Evolutionary conservation across 345 rosid genomes (phyloP), one percentile per base, ranked within the genome.

Genomic region (Salix koriyanagi): DNA sequence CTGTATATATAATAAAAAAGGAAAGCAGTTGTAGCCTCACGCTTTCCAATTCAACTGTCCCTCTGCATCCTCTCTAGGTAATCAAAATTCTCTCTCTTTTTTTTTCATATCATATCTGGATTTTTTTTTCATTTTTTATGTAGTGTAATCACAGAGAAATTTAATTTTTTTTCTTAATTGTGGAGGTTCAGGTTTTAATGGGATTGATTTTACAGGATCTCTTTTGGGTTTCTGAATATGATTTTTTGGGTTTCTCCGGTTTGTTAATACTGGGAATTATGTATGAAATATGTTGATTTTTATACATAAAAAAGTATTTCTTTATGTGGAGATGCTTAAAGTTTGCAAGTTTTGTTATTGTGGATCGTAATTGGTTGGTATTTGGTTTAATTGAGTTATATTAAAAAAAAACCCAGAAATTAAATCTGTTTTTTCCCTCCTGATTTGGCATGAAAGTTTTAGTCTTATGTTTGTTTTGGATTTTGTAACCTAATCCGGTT

Each of bases 51-150:
- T 34, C 10, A 36, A 10, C 41, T 23, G 69, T 65, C 42, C 9
- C 75, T 60, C 71, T 69, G 77, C 84, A 42, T 18, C 80, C 82
- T 30, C 50, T 72, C 64, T 75, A 76, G 87, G 89, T 81, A 64
- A 25, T 19, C 19, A 5, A 10, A 23, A 9, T 10, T n/a, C 37
- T 26, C 28, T 26, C 26, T 26, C 26, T 26, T 2, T 68, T 26
- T 70, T 36, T 2, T 8, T 69, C 26, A 7, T 39, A 42, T 75
- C 25, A 19, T 0, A 2, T 25, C 62, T 10, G 30, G 1, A 23
- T 69, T 58, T 34, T n/a, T n/a, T 56, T 32, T 32, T 39, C 30
- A 10, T 37, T 50, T 21, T 9, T 42, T 14, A 4, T 18, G 46
- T 11, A 0, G 11, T 42, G 14, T 42, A 10, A 42, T 42, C 11